Evolutionary conservation across 2,329 filamentous ascomycete genomes (phyloP), one percentile per base, ranked within the genome.

Genomic region (Pseudocercospora ulei): DNA sequence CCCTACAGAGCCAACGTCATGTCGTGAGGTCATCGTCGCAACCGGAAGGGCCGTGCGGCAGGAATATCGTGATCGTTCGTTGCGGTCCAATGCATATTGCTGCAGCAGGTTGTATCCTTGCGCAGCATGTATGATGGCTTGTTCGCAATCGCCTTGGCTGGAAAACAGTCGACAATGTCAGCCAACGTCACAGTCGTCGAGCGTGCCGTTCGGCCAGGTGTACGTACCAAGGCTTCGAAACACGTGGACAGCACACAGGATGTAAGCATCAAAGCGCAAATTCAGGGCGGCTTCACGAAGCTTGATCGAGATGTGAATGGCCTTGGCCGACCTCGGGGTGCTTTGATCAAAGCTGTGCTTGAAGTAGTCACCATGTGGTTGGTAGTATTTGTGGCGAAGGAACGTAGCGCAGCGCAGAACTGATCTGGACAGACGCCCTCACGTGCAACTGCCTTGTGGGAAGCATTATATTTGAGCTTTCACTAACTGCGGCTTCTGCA

Each of bases 101-200:
- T 51, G 46, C 9, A 50, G 35, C 7, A 54, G 30, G 22, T 23
- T 44, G 16, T 49, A 53, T n/a, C 49, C 49, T 27, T 52, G 51
- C 4, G 44, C 45, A 3, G 49, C 48, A 24, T 54, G 51, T 1
- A 42, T 39, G 19, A 54, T 52, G 4, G 51, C 51, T 28, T 54
- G 51, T 28, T 54, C 48, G 20, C 48, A 52, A 24, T 54, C 43
- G 5, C 51, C 48, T 20, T 52, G 49, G n/a, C n/a, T n/a, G n/a
- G n/a, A n/a, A n/a, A n/a, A n/a, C n/a, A n/a, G n/a, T n/a, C n/a
- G n/a, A n/a, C n/a, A n/a, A n/a, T n/a, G n/a, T n/a, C n/a, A n/a
- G n/a, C n/a, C n/a, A n/a, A n/a, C n/a, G n/a, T n/a, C n/a, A n/a
- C n/a, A n/a, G n/a, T n/a, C n/a, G n/a, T n/a, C n/a, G n/a, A n/a